phyloP scores from a whole-genome alignment of 2,329 filamentous ascomycete species.

The Pleurostoma richardsiae region DNA sequence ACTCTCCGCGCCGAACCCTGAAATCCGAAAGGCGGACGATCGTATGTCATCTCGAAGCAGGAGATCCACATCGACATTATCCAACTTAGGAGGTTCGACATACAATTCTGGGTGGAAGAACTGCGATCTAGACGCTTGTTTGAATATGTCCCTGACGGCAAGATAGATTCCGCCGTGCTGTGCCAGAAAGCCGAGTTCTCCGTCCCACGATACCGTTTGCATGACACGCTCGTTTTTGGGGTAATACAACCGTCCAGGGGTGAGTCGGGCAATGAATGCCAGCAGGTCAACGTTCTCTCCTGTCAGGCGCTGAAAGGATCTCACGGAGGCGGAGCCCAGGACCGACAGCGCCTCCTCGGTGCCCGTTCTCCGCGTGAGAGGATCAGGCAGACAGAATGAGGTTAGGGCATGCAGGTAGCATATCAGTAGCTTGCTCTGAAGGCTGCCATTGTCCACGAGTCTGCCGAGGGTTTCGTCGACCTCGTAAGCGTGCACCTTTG shows the following conservation, averaged over 20 bases:
- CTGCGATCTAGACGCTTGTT: conserved; percentile 18
- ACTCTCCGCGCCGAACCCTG: conserved; percentile 19
- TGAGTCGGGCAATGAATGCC: conserved; percentile 28
- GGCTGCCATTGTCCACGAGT: conserved; percentile 41
- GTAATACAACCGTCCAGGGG: conserved; percentile 39
- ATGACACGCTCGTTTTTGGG: conserved; percentile 33
- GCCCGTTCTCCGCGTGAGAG: conserved; percentile 41
- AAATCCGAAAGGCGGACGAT: conserved; percentile 34
- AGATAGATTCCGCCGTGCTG: conserved; percentile 39
- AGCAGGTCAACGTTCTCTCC: conserved; percentile 28
- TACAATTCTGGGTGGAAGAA: conserved; percentile 21
- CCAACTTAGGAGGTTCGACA: neutral
- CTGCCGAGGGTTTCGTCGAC: conserved; percentile 45
- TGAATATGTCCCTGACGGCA: conserved; percentile 27
- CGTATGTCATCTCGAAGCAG: conserved; percentile 14
- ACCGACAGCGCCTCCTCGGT: conserved; percentile 48
- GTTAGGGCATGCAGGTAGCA: conserved; percentile 50
- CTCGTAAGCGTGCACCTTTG: conserved; percentile 33
- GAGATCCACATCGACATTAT: neutral
- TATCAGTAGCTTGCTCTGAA: conserved; percentile 47
- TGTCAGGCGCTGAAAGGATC: conserved; percentile 38
- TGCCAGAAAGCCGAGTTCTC: conserved; percentile 28
- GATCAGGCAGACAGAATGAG: conserved; percentile 44
- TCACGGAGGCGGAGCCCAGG: conserved; percentile 39
- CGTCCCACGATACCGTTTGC: conserved; percentile 40